These are phyloP conservation scores for Geopyxis carbonaria DNA, from an alignment of 495 filamentous ascomycete species.

Conservation along the genomic window DNA sequence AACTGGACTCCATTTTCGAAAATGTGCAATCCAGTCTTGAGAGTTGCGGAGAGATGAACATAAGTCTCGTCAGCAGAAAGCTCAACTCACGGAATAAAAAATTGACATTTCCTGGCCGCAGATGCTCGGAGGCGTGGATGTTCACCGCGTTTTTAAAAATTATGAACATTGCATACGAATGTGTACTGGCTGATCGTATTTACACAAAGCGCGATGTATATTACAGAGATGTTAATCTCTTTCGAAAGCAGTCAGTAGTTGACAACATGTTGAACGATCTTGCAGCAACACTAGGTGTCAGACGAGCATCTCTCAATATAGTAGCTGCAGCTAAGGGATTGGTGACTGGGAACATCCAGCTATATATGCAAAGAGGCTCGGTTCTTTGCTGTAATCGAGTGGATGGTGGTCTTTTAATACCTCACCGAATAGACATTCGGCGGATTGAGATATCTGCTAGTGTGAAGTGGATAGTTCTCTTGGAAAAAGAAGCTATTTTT, in stretches of 20 bases:
- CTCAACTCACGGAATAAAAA: no score
- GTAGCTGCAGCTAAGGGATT: conserved; percentile 63
- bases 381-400: no score
- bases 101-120: neutral
- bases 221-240: conserved; percentile 69
- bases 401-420: no score
- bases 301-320: conserved; percentile 46
- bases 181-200: neutral
- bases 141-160: neutral
- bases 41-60: no score
- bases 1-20: no score
- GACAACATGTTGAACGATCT: conserved; percentile 70
- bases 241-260: conserved; percentile 56
- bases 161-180: neutral
- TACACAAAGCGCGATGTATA: conserved; percentile 54
- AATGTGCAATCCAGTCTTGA: no score
- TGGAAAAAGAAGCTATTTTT: conserved; percentile 85
- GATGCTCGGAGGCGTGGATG: neutral
- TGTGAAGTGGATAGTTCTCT: conserved; percentile 59
- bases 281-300: conserved; percentile 54
- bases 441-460: conserved; percentile 35
- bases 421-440: conserved; percentile 36
- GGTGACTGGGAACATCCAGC: conserved; percentile 32
- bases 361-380: no score
- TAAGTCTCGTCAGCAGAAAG: no score